Base-by-base conservation (phyloP, 73 alveolate species). In the Tetrahymena thermophila region DNA sequence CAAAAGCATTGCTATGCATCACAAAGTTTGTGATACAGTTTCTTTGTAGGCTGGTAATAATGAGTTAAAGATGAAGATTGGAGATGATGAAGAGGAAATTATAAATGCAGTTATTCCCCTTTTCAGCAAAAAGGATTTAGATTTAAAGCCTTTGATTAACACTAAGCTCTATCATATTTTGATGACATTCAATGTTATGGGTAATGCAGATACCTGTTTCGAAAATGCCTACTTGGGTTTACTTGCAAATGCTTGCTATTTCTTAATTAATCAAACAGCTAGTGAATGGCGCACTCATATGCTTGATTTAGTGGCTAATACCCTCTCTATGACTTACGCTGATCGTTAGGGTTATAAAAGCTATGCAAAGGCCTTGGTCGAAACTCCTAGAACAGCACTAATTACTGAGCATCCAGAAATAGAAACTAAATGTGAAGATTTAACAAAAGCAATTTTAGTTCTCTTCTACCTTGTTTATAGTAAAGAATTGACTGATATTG, bases 191-290 rank as follows among this genome's bases (percentile, higher is more conserved):
- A 93, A 71, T 37, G 94, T 95, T 28, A 89, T 89, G 94, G 94
- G 85, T 85, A 95, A 95, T 35, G 97, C 95, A 34, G 97, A 95
- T 85, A 95, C 97, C 3, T 95, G 95, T 25, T 95, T 95, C 43
- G 95, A 85, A 43, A 55, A 43, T 89, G 97, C 97, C 1, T 95
- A 95, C 55, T 85, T 93, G n/a, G 97, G 95, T 50, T 35, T 95
- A 50, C 38, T 95, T 25, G 95, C 95, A 0, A 95, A 89, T 35
- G 56, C 94, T n/a, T 89, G 93, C 50, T 89, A 85, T 16, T 95
- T 43, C 94, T 85, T 95, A 50, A 85, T 95, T 5, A 84, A 93
- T 19, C 43, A 95, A 38, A 93, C 93, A 14, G 95, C 93, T 0
- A 85, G 84, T 31, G 42, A 95, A 55, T 95, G 97, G 97, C 93